Conservation (phyloP, 202 grass and related monocot genomes). For the Elaeis oleifera region DNA sequence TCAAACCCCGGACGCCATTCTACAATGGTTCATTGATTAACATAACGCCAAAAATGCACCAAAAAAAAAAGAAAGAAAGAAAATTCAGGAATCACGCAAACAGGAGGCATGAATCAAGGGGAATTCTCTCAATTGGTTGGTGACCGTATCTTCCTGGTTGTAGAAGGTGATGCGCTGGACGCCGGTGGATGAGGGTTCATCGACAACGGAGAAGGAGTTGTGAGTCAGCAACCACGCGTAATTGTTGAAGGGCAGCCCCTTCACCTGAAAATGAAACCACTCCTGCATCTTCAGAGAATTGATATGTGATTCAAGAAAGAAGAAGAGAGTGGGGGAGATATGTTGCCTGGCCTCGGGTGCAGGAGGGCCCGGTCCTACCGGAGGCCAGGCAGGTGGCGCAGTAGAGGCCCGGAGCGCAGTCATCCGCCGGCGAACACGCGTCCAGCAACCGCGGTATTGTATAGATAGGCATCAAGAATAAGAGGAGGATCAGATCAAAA, state of each 20-base stretch:
- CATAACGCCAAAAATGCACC: background rate
- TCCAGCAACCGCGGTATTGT: slow-evolving; percentile 24
- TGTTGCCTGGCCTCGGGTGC: slow-evolving; percentile 39
- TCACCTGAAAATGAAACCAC: slow-evolving; percentile 41
- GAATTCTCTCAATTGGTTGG: slow-evolving; percentile 71
- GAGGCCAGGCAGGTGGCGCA: slow-evolving; percentile 69
- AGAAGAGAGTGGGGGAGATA: no score
- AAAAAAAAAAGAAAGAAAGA: background rate
- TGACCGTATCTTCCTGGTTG: slow-evolving; percentile 90
- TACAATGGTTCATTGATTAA: slow-evolving; percentile 15
- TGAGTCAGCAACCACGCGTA: slow-evolving; percentile 91
- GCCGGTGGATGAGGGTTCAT: slow-evolving; percentile 66
- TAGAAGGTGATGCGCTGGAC: slow-evolving; percentile 85
- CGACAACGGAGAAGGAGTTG: slow-evolving; percentile 85
- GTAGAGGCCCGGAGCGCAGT: slow-evolving; percentile 59
- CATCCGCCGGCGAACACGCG: slow-evolving; percentile 52
- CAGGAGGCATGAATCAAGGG: background rate
- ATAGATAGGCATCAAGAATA: background rate
- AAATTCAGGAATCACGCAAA: background rate
- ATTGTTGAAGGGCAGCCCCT: slow-evolving; percentile 71
- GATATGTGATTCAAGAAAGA: no score
- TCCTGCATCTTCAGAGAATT: no score
- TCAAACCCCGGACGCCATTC: slow-evolving; percentile 84
- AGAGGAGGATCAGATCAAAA: slow-evolving; percentile 10
- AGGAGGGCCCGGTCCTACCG: slow-evolving; percentile 43